Evolutionary conservation across 768 basidiomycete species (phyloP), one percentile per base, ranked within the genome.

Genomic region (Rhizopogon sp.): DNA sequence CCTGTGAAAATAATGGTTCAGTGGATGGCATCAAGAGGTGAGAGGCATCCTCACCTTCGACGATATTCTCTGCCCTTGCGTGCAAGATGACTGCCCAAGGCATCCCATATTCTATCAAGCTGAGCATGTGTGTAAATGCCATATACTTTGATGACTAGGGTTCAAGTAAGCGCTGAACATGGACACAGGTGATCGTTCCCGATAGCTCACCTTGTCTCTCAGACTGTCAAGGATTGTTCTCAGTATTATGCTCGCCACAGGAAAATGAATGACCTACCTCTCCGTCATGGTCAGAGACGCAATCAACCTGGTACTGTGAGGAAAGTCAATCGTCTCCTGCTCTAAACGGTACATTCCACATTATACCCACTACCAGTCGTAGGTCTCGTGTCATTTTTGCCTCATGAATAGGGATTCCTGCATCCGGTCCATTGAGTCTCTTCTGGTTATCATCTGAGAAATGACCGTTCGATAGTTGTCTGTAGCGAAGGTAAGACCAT

Each of bases 401-500:
- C 20, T 20, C 20, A 20, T 20, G 20, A 2, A 20, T 20, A 20
- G 20, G 20, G 20, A 20, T 20, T 20, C 77, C 77, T 13, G 66
- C 65, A 11, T 72, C 68, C 1, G 65, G 50, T 0, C 76, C 76
- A 20, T 73, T 81, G 11, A 88, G 69, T 6, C 77, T 68, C 65
- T 85, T 85, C 59, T 88, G 84, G 57, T 88, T 88, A 54, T 84
- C 81, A 9, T 75, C 73, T 1, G 87, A 87, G 61, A 89, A 88
- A 54, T 82, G 79, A 0, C 87, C 87, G 3, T 79, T 76, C 0
- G 87, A 89, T 10, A 90, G 74, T 56, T 88, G 83, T 62, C 87
- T 88, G 45, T 31, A 22, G 33, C 6, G 6, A 37, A 2, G 6
- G 35, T 55, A 39, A 56, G 37, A 31, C 49, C 6, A 49, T n/a